Evolutionary conservation across 208 protist genomes (phyloP), one percentile per base, ranked within the genome.

Genomic region (Leishmania arabica): DNA sequence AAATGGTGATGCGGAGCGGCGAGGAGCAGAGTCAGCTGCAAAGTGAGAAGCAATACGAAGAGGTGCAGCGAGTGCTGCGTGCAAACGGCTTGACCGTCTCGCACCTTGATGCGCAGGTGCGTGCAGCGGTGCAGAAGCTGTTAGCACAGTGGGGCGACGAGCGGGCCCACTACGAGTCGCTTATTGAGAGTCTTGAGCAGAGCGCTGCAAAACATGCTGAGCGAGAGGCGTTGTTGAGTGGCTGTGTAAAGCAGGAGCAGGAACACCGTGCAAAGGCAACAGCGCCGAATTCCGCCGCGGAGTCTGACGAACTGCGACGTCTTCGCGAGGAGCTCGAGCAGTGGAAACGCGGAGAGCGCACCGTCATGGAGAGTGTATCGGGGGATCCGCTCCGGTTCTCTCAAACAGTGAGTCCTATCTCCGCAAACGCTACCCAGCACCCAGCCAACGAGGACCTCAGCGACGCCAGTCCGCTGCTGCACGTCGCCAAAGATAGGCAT

Each of bases 1-100:
- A 89, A 68, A 82, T 87, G 73, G 56, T 91, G 75, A 49, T 66
- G 49, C 82, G 77, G 37, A 87, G 66, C 75, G 81, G 60, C 1
- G 85, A 88, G 73, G 85, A 87, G 78, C 78, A 78, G 27, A 82
- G 64, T 11, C 77, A 79, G 49, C 51, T 69, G 53, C 81, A 70
- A 31, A 77, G 75, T 42, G 81, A 77, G 17, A 84, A 77, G 24
- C 81, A 80, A 40, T 80, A 69, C 49, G 81, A 84, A 47, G 75
- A 84, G 75, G 62, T 75, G 17, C 74, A 80, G 74, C 19, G 62
- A 45, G 73, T 84, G 6, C 34, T 79, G 65, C 37, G 19, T 51
- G 73, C 68, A 19, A 69, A 40, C 66, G 75, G 81, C 9, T 21
- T 80, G 24, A 40, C 64, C 1, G 65, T 1, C 15, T 71, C 62